A percentile compares a stretch with the other conserved stretches of the same genome.
Evolutionary conservation across 1,139 yeast genomes (phyloP).

Genomic region (Kluyveromyces marxianus): DNA sequence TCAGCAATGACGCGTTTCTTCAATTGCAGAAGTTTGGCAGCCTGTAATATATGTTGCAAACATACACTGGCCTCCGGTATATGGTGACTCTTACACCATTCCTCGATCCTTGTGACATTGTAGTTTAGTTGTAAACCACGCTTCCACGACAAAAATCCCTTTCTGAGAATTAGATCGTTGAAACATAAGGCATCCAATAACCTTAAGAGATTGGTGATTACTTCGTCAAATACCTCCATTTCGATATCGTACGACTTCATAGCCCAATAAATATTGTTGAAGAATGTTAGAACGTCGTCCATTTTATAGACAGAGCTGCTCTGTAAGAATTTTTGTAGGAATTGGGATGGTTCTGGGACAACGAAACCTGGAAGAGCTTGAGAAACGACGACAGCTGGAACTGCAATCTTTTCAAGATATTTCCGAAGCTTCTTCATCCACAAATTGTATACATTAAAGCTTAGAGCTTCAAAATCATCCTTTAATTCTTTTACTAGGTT

Average conservation of each 20-base stretch:
- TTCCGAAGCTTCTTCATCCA: constrained; percentile 97
- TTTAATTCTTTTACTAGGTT: constrained; percentile 85
- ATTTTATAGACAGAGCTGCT: constrained; percentile 74
- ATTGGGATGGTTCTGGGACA: constrained; percentile 82
- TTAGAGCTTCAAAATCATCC: constrained; percentile 88
- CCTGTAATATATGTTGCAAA: constrained; percentile 84
- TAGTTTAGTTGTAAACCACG: constrained; percentile 95
- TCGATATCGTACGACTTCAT: constrained; percentile 90
- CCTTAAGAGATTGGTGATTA: constrained; percentile 73
- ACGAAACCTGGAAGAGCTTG: constrained; percentile 95
- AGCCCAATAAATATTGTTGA: constrained; percentile 88
- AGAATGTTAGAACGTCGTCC: constrained; percentile 89
- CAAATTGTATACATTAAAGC: constrained; percentile 90
- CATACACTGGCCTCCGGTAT: constrained; percentile 86
- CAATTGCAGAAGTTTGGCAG: constrained; percentile 87
- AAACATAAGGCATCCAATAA: constrained; percentile 92
- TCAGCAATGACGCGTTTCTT: constrained; percentile 87
- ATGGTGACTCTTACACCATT: constrained; percentile 96
- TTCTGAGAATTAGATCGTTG: constrained; percentile 91
- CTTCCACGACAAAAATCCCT: constrained; percentile 94
- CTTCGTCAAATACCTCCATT: constrained; percentile 76
- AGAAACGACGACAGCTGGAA: constrained; percentile 87
- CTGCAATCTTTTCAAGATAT: constrained; percentile 83
- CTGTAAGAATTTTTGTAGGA: constrained; percentile 69
- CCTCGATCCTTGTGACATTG: constrained; percentile 92